Conservation (phyloP, 352 stramenopile species). For the Globisporangium lucens region DNA sequence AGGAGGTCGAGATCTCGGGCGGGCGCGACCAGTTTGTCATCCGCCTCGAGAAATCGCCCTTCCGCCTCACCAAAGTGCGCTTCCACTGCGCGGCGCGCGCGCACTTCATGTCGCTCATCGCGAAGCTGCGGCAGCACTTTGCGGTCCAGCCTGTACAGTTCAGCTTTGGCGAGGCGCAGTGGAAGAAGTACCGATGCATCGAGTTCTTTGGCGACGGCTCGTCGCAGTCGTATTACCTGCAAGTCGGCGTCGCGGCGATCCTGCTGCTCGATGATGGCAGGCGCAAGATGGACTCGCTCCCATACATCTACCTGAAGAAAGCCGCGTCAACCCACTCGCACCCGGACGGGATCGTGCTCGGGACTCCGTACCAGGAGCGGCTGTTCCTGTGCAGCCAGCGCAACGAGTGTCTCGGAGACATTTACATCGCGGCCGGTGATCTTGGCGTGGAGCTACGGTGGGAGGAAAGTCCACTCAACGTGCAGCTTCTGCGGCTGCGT, state of each 20-base stretch:
- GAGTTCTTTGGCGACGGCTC: constrained; percentile 68
- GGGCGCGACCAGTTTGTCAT: constrained; percentile 55
- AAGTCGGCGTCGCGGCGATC: constrained; percentile 46
- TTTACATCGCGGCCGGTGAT: constrained; percentile 39
- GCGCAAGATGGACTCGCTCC: constrained; percentile 37
- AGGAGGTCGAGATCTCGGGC: constrained; percentile 35
- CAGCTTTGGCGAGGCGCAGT: constrained; percentile 11
- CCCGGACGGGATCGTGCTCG: constrained; percentile 55
- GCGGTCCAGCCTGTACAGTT: constrained; percentile 37
- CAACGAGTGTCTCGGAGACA: constrained; percentile 58
- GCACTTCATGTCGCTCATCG: constrained; percentile 54
- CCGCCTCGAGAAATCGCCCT: constrained; percentile 59
- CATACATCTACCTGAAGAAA: constrained; percentile 54
- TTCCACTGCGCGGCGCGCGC: constrained; percentile 52
- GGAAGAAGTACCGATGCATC: constrained; percentile 53
- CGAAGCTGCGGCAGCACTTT: constrained; percentile 42
- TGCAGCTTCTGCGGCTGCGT: constrained; percentile 51
- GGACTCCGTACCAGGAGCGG: constrained; percentile 58
- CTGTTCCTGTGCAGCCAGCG: constrained; percentile 63
- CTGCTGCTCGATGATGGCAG: constrained; percentile 55
- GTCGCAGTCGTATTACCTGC: constrained; percentile 45
- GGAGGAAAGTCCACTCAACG: constrained; percentile 36
- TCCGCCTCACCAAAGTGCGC: constrained; percentile 49
- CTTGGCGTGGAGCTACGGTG: constrained; percentile 43
- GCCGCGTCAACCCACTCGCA: constrained; percentile 41